Evolutionary conservation across 176 grass and related monocot genomes (phyloP).

Genomic region (Zoysia japonica): DNA sequence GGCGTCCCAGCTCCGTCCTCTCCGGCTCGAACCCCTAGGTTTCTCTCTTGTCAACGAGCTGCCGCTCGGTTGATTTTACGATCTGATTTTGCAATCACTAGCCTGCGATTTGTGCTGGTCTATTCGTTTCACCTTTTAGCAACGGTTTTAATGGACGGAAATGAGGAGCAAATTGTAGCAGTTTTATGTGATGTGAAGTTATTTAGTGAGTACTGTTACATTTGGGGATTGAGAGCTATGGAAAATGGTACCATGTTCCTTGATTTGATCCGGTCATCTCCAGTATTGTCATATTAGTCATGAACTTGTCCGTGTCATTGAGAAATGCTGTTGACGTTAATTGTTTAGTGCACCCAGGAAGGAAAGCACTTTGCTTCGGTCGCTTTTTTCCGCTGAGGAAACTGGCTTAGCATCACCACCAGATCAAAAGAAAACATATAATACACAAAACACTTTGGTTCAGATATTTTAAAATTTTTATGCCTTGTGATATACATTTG

Average conservation of each 20-base stretch:
- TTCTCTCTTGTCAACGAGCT: neutral
- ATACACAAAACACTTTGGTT: neutral
- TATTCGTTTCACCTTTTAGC: neutral
- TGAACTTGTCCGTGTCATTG: neutral
- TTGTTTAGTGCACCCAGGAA: neutral
- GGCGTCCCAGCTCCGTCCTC: neutral
- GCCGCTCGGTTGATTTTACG: neutral
- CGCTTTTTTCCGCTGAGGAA: neutral
- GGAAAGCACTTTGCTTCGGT: neutral
- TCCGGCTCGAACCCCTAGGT: slow-evolving; percentile 21
- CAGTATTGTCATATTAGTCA: neutral
- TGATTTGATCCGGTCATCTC: neutral
- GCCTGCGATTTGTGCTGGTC: neutral
- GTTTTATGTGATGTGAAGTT: no score
- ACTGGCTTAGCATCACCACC: neutral
- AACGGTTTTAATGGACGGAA: no score
- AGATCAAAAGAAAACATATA: neutral
- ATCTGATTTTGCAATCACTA: neutral
- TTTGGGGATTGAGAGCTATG: neutral
- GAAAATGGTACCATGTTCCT: neutral
- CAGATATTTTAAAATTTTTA: neutral
- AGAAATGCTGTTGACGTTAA: neutral
- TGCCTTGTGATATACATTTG: neutral
- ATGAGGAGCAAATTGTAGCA: no score
- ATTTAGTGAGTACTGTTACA: no score